These are phyloP conservation scores for Escallonia herrerae DNA, from an alignment of 129 eudicot genomes.

Conservation along the genomic window DNA sequence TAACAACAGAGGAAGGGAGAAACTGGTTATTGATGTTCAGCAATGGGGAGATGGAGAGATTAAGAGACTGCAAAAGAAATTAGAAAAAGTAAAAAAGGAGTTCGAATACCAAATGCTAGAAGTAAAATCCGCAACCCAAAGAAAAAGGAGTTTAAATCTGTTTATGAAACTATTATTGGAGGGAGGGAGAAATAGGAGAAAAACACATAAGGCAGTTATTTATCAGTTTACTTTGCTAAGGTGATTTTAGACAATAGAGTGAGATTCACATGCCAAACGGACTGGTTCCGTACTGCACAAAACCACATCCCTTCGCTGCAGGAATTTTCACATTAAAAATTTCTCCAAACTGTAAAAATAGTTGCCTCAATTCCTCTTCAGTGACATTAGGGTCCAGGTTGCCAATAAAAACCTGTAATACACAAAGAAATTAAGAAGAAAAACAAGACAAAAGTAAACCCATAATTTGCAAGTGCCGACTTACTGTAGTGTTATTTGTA, in stretches of 20 bases:
- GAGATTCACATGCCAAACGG: slow-evolving; percentile 8
- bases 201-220: too few species aligned
- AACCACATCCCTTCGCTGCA: slow-evolving; percentile 78
- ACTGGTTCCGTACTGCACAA: slow-evolving; percentile 84
- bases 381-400: slow-evolving; percentile 81
- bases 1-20: too few species aligned
- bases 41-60: too few species aligned
- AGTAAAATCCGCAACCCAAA: too few species aligned
- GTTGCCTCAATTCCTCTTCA: slow-evolving; percentile 88
- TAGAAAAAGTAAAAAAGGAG: too few species aligned
- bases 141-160: too few species aligned
- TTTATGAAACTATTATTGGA: background rate
- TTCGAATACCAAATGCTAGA: too few species aligned
- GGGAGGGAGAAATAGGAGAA: background rate
- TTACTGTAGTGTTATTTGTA: slow-evolving; percentile 81
- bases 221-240: background rate
- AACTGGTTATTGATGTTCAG: too few species aligned
- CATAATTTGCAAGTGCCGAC: slow-evolving; percentile 19
- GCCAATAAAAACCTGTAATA: slow-evolving; percentile 67
- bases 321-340: slow-evolving; percentile 84
- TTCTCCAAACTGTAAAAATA: slow-evolving; percentile 81
- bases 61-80: too few species aligned
- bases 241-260: background rate
- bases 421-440: slow-evolving; percentile 9
- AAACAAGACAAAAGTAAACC: background rate